Base-by-base conservation (phyloP, 257 asterid species). In the Coffea eugenioides region DNA sequence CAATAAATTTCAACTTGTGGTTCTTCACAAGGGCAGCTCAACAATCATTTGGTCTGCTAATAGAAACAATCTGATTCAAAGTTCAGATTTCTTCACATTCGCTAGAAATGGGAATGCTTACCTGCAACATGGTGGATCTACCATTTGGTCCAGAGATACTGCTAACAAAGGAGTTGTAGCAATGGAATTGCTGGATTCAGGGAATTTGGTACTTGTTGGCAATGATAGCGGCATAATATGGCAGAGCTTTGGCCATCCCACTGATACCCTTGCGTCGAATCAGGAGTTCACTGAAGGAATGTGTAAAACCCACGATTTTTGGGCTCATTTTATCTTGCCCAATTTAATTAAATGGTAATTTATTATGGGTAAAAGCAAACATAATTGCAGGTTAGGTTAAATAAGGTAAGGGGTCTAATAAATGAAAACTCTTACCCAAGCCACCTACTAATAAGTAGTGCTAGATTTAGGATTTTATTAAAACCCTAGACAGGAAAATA, bases 11-110 rank as follows among this genome's bases (percentile, higher is more conserved):
- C n/a, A n/a, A n/a, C n/a, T n/a, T n/a, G n/a, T n/a, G n/a, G 98
- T 93, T 62, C 76, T 87, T 31, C 98, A 95, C 83, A 71, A 72
- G 82, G 87, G 89, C 85, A 92, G 90, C 87, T 84, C 89, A 54
- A 93, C 97, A 31, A 46, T 91, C 14, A 87, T 92, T 67, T 95
- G 99, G 99, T 83, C 97, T 9, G 99, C 97, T 73, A 95, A 95
- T 36, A 86, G 94, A 83, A 94, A 65, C 41, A 84, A 87, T 80
- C 96, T 94, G 0, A 86, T 93, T 52, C 81, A 54, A 8, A 89
- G 90, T 80, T 85, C 91, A 6, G 98, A 92, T 82, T 71, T 51
- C 69, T 89, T 95, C 71, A 69, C 80, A 36, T 89, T 95, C 77
- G 98, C 93, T 79, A 27, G 66, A 3, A 31, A 84, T 0, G 99